A percentile compares a stretch with the other conserved stretches of the same genome.
Evolutionary conservation across 2,329 filamentous ascomycete genomes (phyloP).

Genomic region (Pseudogymnoascus sp.): DNA sequence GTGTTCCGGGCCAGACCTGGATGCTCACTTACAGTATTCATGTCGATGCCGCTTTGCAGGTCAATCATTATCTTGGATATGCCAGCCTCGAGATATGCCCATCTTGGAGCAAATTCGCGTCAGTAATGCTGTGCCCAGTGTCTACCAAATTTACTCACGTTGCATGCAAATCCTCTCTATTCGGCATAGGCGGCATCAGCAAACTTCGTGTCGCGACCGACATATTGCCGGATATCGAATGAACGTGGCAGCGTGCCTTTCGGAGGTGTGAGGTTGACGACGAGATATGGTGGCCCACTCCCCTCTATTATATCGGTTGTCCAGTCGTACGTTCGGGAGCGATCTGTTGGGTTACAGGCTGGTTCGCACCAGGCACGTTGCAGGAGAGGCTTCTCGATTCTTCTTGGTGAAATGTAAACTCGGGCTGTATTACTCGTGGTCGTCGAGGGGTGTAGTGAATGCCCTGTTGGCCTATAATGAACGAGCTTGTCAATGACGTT

Average conservation of each 20-base stretch:
- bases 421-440: neutral
- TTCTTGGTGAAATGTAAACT: neutral
- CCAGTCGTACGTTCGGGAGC: neutral
- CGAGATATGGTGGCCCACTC: neutral
- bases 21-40: conserved; percentile 61
- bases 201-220: conserved; percentile 12
- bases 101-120: conserved; percentile 43
- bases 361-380: neutral
- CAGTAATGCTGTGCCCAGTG: neutral
- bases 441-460: neutral
- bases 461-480: neutral
- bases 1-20: neutral
- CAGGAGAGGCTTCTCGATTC: neutral
- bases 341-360: neutral
- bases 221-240: conserved; percentile 9
- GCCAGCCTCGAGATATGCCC: conserved; percentile 79
- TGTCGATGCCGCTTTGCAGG: conserved; percentile 84
- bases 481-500: conserved; percentile 7
- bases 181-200: conserved; percentile 48
- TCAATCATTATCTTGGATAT: conserved; percentile 92
- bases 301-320: neutral
- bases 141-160: conserved; percentile 42
- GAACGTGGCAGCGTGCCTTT: conserved; percentile 7
- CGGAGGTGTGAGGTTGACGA: neutral
- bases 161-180: conserved; percentile 52